Evolutionary conservation across 257 asterid genomes (phyloP), one percentile per base, ranked within the genome.

Genomic region (Nicotiana undulata): DNA sequence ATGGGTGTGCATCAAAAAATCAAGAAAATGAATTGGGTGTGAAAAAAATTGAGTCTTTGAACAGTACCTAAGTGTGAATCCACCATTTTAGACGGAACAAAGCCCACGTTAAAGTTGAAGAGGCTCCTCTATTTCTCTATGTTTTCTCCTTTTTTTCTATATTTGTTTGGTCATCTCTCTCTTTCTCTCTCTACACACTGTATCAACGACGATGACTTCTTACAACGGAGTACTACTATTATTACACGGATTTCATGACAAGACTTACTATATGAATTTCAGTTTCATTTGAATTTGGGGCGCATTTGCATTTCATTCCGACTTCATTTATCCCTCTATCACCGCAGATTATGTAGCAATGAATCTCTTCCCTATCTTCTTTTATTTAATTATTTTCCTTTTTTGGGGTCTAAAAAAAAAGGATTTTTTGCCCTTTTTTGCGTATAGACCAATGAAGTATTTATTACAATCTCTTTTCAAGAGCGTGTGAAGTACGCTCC

Each of bases 281-380:
- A 80, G 76, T 85, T 88, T 84, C 89, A 88, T 90, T 85, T 90
- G 85, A 77, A 82, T 86, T 86, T 86, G 87, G 81, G 55, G 75
- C 46, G 86, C 74, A 89, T 92, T 92, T 94, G 90, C 78, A 90
- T 91, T 93, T 89, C 94, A 94, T 94, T 94, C 93, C 97, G 97
- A 90, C 93, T 87, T 75, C 88, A 86, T 90, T 88, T 90, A 79
- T 67, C 63, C 77, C 94, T 80, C 86, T 79, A 90, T 93, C 96
- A 92, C 87, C 94, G 97, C 96, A 90, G 86, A 87, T 76, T 88
- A 86, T 88, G 81, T 84, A 82, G 94, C 91, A 84, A 68, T 79
- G 76, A 85, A 87, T 86, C 88, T 86, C 89, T 70, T 52, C 89
- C 67, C 49, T 31, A 34, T 80, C 46, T 52, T 11, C 29, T 4